Evolutionary conservation across 176 grass and related monocot species (phyloP).

Genomic region (Oryza nivara): DNA sequence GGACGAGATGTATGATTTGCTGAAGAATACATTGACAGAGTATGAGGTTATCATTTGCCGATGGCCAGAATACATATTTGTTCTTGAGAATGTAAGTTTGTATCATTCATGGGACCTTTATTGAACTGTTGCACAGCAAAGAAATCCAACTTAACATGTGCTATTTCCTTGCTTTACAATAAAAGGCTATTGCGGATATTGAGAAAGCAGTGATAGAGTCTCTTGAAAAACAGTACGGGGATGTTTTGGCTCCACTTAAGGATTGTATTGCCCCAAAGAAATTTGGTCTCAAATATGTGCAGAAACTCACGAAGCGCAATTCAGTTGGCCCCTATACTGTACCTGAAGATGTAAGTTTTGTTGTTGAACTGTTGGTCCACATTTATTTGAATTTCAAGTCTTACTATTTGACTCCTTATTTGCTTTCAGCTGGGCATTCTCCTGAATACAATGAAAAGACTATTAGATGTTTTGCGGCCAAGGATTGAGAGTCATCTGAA

Average conservation of each 20-base stretch:
- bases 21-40: slow-evolving; percentile 83
- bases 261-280: slow-evolving; percentile 91
- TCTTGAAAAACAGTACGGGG: slow-evolving; percentile 88
- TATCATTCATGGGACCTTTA: slow-evolving; percentile 16
- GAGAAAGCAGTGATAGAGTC: slow-evolving; percentile 88
- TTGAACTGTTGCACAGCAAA: slow-evolving; percentile 27
- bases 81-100: slow-evolving; percentile 93
- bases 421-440: slow-evolving; percentile 85
- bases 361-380: slow-evolving; percentile 6
- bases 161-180: slow-evolving; percentile 47
- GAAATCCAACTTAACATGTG: slow-evolving; percentile 17
- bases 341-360: slow-evolving; percentile 77
- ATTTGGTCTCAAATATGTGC: slow-evolving; percentile 93
- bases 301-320: slow-evolving; percentile 94
- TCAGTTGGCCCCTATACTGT: slow-evolving; percentile 71
- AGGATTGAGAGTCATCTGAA: slow-evolving; percentile 81
- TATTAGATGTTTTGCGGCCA: slow-evolving; percentile 84
- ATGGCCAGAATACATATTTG: slow-evolving; percentile 95
- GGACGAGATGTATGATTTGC: slow-evolving; percentile 88
- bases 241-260: slow-evolving; percentile 88
- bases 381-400: slow-evolving; percentile 20
- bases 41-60: slow-evolving; percentile 97
- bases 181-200: slow-evolving; percentile 98
- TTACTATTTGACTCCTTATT: slow-evolving; percentile 27
- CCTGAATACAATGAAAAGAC: slow-evolving; percentile 96